Evolutionary conservation across 495 filamentous ascomycete species (phyloP).

Genomic region (Saxophila tyrrhenica): DNA sequence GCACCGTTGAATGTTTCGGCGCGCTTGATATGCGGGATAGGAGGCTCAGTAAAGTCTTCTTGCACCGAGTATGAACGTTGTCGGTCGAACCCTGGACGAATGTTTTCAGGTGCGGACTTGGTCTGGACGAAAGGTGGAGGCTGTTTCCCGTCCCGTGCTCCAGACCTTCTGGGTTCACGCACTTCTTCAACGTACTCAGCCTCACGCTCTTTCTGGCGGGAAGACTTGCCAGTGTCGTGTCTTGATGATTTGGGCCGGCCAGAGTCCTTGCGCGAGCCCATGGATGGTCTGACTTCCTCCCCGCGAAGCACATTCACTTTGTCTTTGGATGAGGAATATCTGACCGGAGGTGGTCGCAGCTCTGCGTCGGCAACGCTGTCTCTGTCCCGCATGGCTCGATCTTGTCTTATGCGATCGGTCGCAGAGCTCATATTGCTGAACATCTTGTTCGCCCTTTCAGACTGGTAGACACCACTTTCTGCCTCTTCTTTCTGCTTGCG

Average conservation of each 20-base stretch:
- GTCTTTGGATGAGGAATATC: slow-evolving; percentile 6
- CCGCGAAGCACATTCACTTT: not conserved
- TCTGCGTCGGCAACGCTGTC: not conserved
- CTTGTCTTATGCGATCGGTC: slow-evolving; percentile 2
- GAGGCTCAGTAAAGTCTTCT: not conserved
- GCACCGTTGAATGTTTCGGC: slow-evolving; percentile 11
- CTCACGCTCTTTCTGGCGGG: not conserved
- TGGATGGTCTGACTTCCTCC: not conserved
- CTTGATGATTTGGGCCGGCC: not conserved
- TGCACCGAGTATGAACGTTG: slow-evolving; percentile 16
- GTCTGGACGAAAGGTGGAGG: slow-evolving; percentile 5
- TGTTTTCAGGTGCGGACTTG: slow-evolving; percentile 11
- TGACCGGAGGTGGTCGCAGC: slow-evolving; percentile 10
- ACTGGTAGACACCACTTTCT: not conserved
- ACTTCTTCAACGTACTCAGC: not conserved
- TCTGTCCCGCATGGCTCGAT: not conserved
- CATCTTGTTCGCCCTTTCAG: slow-evolving; percentile 10
- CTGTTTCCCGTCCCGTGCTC: not conserved
- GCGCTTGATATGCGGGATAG: slow-evolving; percentile 7
- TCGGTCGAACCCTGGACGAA: slow-evolving; percentile 7
- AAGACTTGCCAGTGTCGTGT: slow-evolving; percentile 1
- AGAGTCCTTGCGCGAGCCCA: slow-evolving; percentile 9
- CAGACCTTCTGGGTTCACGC: not conserved
- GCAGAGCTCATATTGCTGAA: not conserved
- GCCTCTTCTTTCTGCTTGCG: slow-evolving; percentile 4